Evolutionary conservation across 2,329 filamentous ascomycete species (phyloP), one percentile per base, ranked within the genome.

Genomic region (Penicillium sp.): DNA sequence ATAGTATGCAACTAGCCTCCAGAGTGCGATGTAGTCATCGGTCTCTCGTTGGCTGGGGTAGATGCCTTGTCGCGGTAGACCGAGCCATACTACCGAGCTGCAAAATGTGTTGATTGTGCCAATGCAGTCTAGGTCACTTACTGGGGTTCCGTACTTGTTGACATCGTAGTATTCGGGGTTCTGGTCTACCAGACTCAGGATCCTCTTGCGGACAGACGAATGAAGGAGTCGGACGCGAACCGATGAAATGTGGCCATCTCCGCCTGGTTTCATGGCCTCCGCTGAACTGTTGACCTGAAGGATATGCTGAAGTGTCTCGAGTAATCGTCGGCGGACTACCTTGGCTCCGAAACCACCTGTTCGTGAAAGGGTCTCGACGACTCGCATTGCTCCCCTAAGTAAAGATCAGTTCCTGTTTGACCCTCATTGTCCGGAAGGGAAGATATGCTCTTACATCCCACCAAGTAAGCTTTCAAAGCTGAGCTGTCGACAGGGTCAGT

Each of bases 221-320:
- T 90, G 88, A 2, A 91, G 79, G 1, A 91, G 77, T 4, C 88
- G 81, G 16, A 91, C 88, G 5, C 86, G 82, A 31, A 90, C 77
- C 1, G 85, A 85, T 9, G 86, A 85, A 5, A 78, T 79, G 58
- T 85, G 85, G 1, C 87, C 88, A 16, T 81, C 82, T 1, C 88
- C 89, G 2, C 85, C 86, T 0, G 88, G 89, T 61, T 87, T 78
- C 62, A 93, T 83, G 4, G 83, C 83, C 24, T 84, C 80, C 2
- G 90, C 67, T 7, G 84, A 85, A 42, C 79, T 76, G 5, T 88
- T 88, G 47, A 89, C 86, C 68, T 91, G 86, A 6, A 92, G 80
- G 13, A 90, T 83, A 70, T 90, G 86, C 69, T 92, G 89, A 2
- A 87, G 87, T 1, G 89, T 92, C 72, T 92, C 88, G 29, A 87